phyloP scores from a whole-genome alignment of 495 filamentous ascomycete genomes.

The Daldinia vernicosa region DNA sequence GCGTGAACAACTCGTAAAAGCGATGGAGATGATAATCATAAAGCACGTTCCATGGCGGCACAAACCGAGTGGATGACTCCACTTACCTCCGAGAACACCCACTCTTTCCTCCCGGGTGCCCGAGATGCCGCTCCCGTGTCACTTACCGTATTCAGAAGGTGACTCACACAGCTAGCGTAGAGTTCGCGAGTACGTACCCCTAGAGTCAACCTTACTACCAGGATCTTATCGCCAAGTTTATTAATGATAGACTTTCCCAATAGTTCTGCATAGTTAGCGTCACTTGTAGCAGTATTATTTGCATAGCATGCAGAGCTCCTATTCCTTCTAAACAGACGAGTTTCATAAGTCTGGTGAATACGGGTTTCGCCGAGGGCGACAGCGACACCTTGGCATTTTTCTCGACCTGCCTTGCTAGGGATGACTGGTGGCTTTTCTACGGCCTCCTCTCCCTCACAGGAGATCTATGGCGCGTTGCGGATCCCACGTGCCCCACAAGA shows the following conservation, averaged over 20 bases:
- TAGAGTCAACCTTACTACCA: background rate
- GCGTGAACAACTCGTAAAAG: background rate
- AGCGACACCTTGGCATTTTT: constrained; percentile 11
- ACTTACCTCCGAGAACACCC: background rate
- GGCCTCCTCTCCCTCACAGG: constrained; percentile 22
- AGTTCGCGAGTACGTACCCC: background rate
- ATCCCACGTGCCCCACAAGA: constrained; percentile 36
- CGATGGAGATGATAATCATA: too few relatives aligned
- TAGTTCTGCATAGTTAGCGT: background rate
- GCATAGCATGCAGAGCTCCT: background rate
- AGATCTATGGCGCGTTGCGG: constrained; percentile 17
- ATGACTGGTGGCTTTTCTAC: background rate
- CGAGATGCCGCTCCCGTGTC: constrained; percentile 1
- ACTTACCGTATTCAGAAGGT: constrained; percentile 10
- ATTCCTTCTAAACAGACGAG: background rate
- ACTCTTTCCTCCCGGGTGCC: background rate
- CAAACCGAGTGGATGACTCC: background rate
- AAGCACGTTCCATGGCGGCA: background rate
- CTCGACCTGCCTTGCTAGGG: constrained; percentile 19
- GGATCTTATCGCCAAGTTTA: background rate
- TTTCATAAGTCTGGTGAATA: background rate
- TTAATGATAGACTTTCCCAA: background rate
- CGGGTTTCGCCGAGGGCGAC: constrained; percentile 31
- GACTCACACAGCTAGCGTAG: background rate
- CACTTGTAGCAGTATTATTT: background rate